Base-by-base conservation (phyloP, 1,139 yeast genomes). In the Blastobotrys apis region DNA sequence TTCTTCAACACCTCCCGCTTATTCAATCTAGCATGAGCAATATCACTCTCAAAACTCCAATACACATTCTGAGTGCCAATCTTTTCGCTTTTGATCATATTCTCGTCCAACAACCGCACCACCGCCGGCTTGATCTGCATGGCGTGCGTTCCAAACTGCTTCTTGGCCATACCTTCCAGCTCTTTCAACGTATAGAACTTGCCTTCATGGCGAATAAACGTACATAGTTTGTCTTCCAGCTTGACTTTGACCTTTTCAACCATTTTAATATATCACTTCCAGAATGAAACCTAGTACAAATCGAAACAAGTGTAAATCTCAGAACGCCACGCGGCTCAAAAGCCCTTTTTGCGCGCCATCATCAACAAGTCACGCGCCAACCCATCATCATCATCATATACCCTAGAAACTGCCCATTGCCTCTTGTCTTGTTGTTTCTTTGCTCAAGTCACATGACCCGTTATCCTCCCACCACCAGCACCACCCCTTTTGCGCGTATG, bases 31-130 rank as follows among this genome's bases (percentile, higher is more conserved):
- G 9, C 26, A 23, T 16, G 16, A 3, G 22, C 31, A 21, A 15
- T 8, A 37, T 72, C 72, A 44, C 71, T 69, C 41, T 67, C 67
- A 54, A 75, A 77, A 38, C 75, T 66, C 80, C 81, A 77, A 54
- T 75, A 77, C 15, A 75, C 64, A 47, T 75, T 75, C 3, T 75
- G 68, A 10, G 67, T 64, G 0, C 82, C 82, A 54, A 80, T 74
- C 59, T 76, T 77, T 49, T 75, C 79, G 34, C 69, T 67, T 37
- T 69, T 69, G 5, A 78, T 66, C 31, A 75, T 54, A 0, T 67
- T 67, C 33, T 73, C 77, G 50, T 75, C 79, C 5, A 75, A 60
- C 47, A 77, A 63, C 12, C 58, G 55, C 41, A 71, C 72, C 9
- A 77, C 57, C 4, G 76, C 52, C 10, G 72, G 78, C 51, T 77